These are phyloP conservation scores for Talaromyces marneffei DNA, from an alignment of 2,329 filamentous ascomycete species.

Conservation along the genomic window DNA sequence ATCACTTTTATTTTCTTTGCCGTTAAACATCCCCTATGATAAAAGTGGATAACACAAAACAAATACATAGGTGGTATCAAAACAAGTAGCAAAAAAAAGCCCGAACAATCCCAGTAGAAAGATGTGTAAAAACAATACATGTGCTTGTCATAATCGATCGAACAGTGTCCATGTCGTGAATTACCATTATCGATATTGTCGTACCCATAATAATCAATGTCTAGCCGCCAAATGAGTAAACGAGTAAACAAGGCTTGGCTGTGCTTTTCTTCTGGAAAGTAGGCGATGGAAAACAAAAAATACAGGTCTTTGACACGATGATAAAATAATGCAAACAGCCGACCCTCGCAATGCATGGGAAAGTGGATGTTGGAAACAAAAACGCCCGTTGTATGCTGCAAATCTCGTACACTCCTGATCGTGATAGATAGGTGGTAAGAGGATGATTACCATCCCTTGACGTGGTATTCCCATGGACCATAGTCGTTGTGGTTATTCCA, in stretches of 20 bases:
- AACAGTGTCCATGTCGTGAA: not conserved
- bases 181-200: not conserved
- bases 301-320: not conserved
- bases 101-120: not conserved
- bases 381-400: conserved; percentile 5
- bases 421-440: not conserved
- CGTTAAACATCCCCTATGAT: not conserved
- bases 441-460: conserved; percentile 67
- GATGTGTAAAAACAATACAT: not conserved
- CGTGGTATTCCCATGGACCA: conserved; percentile 77
- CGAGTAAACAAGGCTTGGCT: not conserved
- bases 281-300: conserved; percentile 1
- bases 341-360: conserved; percentile 12
- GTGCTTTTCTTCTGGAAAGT: not conserved
- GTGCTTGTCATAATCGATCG: not conserved
- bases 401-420: conserved; percentile 5
- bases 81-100: not conserved
- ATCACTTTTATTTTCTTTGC: conserved; percentile 12
- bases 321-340: conserved; percentile 14
- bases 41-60: conserved; percentile 3
- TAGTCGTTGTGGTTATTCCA: conserved; percentile 84
- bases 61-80: conserved; percentile 11
- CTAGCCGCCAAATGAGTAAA: not conserved
- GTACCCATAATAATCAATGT: conserved; percentile 2
- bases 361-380: conserved; percentile 3